Base-by-base conservation (phyloP, 345 rosid species). In the Linum lewisii region DNA sequence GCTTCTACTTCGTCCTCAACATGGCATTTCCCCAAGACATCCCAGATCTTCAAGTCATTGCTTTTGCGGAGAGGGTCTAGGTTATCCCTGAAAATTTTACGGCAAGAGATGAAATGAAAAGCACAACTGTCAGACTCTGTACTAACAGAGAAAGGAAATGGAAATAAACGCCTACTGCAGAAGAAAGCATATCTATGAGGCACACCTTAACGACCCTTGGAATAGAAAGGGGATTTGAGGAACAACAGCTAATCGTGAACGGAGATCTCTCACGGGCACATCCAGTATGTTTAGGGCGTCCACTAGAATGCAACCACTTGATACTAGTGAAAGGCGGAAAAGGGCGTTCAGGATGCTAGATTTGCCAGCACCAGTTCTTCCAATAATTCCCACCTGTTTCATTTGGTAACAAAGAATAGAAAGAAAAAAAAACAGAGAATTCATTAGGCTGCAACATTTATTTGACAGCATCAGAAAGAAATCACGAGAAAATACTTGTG, bases 351-450 rank as follows among this genome's bases (percentile, higher is more conserved):
- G 74, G 70, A 91, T 54, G 36, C 95, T 88, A 24, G 98, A 88
- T 67, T 91, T 91, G 60, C 98, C 98, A 5, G 95, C 95, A 66
- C 98, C 96, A 14, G 98, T 91, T 81, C 98, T 84, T 69, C 95
- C 95, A 45, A 91, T 79, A 32, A 91, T 78, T 69, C 93, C 98
- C 63, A 86, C 96, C 98, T 88, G 70, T 59, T 67, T 54, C 13
- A 62, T 58, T 21, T 54, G 23, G 50, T 56, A 25, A 42, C 55
- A 47, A 58, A 34, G 14, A 16, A 58, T 64, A 20, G 47, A 13
- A 19, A 21, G 36, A 24, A 34, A 34, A 63, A 26, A 42, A 52
- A 59, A 21, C 7, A 54, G 7, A 49, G 0, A n/a, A 60, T 21
- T 62, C 58, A 60, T 59, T 38, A 57, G 53, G 29, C 18, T 24